These are phyloP conservation scores for Eucalyptus albens DNA, from an alignment of 345 rosid genomes.

Conservation along the genomic window DNA sequence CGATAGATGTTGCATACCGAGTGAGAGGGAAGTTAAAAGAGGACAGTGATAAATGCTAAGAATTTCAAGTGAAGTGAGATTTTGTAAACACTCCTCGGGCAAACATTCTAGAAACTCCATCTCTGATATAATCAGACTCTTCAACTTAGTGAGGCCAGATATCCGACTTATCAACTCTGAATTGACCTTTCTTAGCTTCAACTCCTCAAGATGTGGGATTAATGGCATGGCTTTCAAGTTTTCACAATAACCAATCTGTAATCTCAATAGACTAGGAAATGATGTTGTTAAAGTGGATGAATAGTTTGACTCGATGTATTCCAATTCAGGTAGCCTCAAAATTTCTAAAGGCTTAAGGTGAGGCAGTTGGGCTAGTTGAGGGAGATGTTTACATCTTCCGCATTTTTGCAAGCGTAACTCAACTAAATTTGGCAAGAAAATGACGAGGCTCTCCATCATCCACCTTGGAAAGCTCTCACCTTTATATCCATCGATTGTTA, in stretches of 20 bases:
- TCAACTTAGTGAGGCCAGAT: slow-evolving; percentile 2
- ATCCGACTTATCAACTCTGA: background rate
- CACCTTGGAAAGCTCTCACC: background rate
- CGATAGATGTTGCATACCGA: background rate
- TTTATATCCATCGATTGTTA: background rate
- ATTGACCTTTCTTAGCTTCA: background rate
- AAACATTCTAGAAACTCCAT: background rate
- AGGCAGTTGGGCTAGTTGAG: slow-evolving; percentile 3
- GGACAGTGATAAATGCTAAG: slow-evolving; percentile 3
- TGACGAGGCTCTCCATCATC: background rate
- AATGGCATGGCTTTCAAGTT: background rate
- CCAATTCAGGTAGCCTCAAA: background rate
- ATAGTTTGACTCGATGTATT: background rate
- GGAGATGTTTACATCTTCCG: slow-evolving; percentile 2
- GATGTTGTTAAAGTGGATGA: background rate
- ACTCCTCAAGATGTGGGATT: background rate
- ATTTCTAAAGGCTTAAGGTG: background rate
- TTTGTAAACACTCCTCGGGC: background rate
- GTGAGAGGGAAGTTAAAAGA: background rate
- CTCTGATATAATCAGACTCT: background rate
- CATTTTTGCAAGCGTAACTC: background rate
- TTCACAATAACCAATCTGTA: background rate
- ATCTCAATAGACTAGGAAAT: background rate
- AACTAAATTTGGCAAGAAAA: background rate
- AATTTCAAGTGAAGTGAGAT: background rate